Percentiles rank a stretch among this genome's conserved stretches.
Evolutionary conservation across 1,284 basidiomycete species (phyloP).

Genomic region (Cutaneotrichosporon mucoides): DNA sequence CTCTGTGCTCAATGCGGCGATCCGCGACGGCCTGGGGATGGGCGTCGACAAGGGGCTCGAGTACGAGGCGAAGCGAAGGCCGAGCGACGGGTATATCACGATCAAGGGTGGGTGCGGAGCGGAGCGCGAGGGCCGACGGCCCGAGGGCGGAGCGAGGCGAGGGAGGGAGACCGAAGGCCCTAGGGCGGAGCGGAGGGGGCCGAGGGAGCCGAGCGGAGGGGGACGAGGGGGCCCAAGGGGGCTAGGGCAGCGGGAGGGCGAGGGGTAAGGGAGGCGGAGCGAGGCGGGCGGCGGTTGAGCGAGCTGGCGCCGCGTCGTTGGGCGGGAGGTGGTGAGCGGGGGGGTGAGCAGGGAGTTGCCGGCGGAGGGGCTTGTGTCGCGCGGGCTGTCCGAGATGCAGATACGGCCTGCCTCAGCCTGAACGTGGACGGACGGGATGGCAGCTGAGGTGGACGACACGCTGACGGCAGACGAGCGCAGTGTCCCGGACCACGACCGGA

Average conservation of each 20-base stretch:
- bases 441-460: neutral
- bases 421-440: no score
- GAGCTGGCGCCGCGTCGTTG: neutral
- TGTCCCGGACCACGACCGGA: constrained; percentile 43
- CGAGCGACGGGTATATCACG: constrained; percentile 46
- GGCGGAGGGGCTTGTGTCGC: no score
- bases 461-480: constrained; percentile 41
- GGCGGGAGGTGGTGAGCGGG: neutral
- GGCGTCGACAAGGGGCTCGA: constrained; percentile 28
- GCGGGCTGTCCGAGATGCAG: no score
- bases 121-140: no score
- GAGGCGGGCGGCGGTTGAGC: neutral
- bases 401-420: no score
- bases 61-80: constrained; percentile 41
- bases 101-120: constrained; percentile 37
- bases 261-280: neutral
- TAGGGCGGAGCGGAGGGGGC: no score
- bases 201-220: no score
- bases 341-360: no score
- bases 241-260: constrained; percentile 25
- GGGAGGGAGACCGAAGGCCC: no score
- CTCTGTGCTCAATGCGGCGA: constrained; percentile 29
- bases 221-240: neutral
- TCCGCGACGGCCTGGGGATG: constrained; percentile 24
- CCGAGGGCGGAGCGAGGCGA: no score